phyloP scores from a whole-genome alignment of 441 rosid genomes.

The Sinapis alba region DNA sequence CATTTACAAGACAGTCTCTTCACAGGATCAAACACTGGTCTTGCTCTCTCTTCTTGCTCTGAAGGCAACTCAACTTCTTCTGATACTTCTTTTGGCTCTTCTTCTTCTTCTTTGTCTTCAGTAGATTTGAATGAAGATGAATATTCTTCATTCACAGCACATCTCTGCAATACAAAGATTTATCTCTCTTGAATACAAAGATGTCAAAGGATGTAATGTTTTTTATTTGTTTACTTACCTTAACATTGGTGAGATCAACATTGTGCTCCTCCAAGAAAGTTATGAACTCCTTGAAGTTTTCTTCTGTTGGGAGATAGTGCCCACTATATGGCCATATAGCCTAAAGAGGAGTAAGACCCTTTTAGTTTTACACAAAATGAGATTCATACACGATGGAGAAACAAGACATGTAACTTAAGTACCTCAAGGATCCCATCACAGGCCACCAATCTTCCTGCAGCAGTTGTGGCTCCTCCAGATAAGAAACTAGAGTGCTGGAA shows the following conservation, averaged over 20 bases:
- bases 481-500: slow-evolving; percentile 98
- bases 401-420: not conserved
- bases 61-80: slow-evolving; percentile 29
- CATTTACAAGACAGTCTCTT: slow-evolving; percentile 78
- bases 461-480: slow-evolving; percentile 86
- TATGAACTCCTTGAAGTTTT: slow-evolving; percentile 76
- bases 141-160: slow-evolving; percentile 38
- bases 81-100: slow-evolving; percentile 12
- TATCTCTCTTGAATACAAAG: not conserved
- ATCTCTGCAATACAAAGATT: slow-evolving; percentile 34
- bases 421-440: slow-evolving; percentile 81
- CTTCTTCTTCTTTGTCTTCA: slow-evolving; percentile 24
- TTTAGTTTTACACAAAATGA: slow-evolving; percentile 11
- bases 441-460: slow-evolving; percentile 83
- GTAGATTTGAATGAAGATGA: slow-evolving; percentile 34
- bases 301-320: slow-evolving; percentile 93
- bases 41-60: slow-evolving; percentile 29
- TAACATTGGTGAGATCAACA: slow-evolving; percentile 73
- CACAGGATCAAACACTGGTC: slow-evolving; percentile 41
- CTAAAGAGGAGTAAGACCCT: slow-evolving; percentile 42
- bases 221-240: slow-evolving; percentile 46
- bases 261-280: slow-evolving; percentile 72
- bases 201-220: not conserved
- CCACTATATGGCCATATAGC: slow-evolving; percentile 99
- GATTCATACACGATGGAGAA: slow-evolving; percentile 5